Evolutionary conservation across 1,139 yeast genomes (phyloP), one percentile per base, ranked within the genome.

Genomic region (Hansenula lynferdii): DNA sequence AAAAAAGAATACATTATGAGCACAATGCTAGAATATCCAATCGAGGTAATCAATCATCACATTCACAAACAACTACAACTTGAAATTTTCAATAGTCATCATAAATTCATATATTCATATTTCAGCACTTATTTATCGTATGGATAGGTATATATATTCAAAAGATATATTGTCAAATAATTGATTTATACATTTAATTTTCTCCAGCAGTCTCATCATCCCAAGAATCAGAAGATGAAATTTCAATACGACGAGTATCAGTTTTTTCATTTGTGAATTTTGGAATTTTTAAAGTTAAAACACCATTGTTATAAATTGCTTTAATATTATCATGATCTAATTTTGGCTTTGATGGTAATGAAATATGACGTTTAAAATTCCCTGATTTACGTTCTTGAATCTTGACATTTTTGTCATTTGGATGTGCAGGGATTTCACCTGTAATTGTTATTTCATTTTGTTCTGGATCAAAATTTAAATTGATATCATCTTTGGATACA

Each of bases 241-340:
- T 62, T 34, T 52, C 64, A 42, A 67, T 64, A 42, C 60, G 59
- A 35, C 54, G 62, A 14, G 60, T 48, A 17, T 54, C 49, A 26
- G 48, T 42, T 16, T 53, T 49, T n/a, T 55, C 61, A 7, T 52
- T 55, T 14, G 43, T 38, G 28, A 61, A 43, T 43, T 68, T 68
- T 44, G 72, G 71, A 37, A 68, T 57, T 12, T 47, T 52, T 42
- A 69, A 50, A 21, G 58, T 56, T 47, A 69, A 53, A 21, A 69
- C 61, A 45, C 74, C 74, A 37, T 64, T 57, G 15, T 58, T 53
- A 45, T 64, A 65, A 34, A 49, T 59, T 14, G 71, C 72, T 43
- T 53, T 57, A 43, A 69, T 67, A 33, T 62, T 58, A 5, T 59
- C 64, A 22, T 65, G 69, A 45, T 67, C 70, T 30, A 69, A 43